Conservation (phyloP, 1,139 yeast genomes). For the Yamadazyma blattariae region DNA sequence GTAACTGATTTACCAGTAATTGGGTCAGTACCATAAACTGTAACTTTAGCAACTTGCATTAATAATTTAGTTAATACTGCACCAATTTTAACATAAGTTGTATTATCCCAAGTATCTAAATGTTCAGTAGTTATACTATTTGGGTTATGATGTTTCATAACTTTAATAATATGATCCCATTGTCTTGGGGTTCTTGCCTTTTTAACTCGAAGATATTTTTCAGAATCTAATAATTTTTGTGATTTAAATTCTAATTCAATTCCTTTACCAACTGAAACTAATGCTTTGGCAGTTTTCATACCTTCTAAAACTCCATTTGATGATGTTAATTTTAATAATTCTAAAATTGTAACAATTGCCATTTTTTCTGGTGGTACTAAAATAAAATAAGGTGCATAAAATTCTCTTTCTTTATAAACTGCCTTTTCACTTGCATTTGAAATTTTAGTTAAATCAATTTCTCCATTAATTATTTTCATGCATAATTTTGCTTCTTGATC, state of each 20-base stretch:
- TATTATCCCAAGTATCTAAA: slow-evolving; percentile 41
- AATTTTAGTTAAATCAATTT: slow-evolving; percentile 14
- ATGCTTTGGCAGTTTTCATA: slow-evolving; percentile 81
- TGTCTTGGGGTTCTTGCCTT: slow-evolving; percentile 33
- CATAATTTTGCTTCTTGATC: slow-evolving; percentile 60
- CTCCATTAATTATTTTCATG: slow-evolving; percentile 28
- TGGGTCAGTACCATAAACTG: slow-evolving; percentile 78
- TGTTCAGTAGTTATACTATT: slow-evolving; percentile 13
- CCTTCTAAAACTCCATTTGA: slow-evolving; percentile 82
- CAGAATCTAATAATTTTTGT: slow-evolving; percentile 57
- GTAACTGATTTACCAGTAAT: slow-evolving; percentile 60
- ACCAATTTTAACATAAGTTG: slow-evolving; percentile 76
- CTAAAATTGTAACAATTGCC: slow-evolving; percentile 82
- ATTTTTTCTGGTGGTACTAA: slow-evolving; percentile 75
- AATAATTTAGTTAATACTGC: slow-evolving; percentile 73
- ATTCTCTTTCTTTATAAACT: slow-evolving; percentile 50
- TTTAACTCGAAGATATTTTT: slow-evolving; percentile 45
- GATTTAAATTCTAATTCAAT: slow-evolving; percentile 82
- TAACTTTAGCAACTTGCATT: slow-evolving; percentile 78
- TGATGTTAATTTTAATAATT: slow-evolving; percentile 68
- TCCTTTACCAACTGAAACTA: slow-evolving; percentile 78
- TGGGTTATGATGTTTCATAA: slow-evolving; percentile 16
- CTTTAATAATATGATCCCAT: slow-evolving; percentile 42
- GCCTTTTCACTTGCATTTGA: slow-evolving; percentile 25
- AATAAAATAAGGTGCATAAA: slow-evolving; percentile 76